phyloP scores from a whole-genome alignment of 148 eudicot genomes.

The Cornus controversa region DNA sequence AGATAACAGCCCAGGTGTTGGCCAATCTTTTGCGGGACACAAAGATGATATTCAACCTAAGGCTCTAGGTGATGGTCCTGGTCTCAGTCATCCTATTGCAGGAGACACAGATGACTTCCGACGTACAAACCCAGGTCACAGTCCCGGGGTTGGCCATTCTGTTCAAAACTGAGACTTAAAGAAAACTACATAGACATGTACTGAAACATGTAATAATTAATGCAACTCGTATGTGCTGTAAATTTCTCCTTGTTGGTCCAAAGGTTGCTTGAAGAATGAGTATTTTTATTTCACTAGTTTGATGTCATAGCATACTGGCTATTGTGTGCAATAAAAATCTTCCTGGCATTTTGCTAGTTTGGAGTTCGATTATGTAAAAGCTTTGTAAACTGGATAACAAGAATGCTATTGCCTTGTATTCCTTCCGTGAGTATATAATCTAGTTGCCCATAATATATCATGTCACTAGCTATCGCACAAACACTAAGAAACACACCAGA shows the following conservation, averaged over 20 bases:
- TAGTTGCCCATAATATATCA: too few relatives aligned
- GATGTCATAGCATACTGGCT: too few relatives aligned
- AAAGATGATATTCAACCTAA: slow-evolving; percentile 21
- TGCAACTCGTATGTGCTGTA: not conserved
- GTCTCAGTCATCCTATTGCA: slow-evolving; percentile 20
- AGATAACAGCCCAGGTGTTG: slow-evolving; percentile 23
- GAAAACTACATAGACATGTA: slow-evolving; percentile 26
- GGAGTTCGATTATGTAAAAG: too few relatives aligned
- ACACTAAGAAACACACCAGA: too few relatives aligned
- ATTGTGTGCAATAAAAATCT: too few relatives aligned
- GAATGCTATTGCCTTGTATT: too few relatives aligned
- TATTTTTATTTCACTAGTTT: too few relatives aligned
- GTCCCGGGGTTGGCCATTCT: slow-evolving; percentile 21
- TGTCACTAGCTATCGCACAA: too few relatives aligned
- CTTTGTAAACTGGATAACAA: too few relatives aligned
- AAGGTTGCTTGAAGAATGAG: not conserved
- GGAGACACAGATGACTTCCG: slow-evolving; percentile 28
- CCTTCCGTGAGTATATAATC: too few relatives aligned
- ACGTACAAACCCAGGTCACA: slow-evolving; percentile 47
- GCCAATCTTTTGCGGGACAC: slow-evolving; percentile 15
- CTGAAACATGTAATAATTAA: not conserved
- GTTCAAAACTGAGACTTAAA: slow-evolving; percentile 9
- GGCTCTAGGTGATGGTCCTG: slow-evolving; percentile 21
- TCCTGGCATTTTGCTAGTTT: too few relatives aligned
- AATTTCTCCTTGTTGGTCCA: not conserved